phyloP scores from a whole-genome alignment of 495 filamentous ascomycete species.

The Acidiella bohemica region DNA sequence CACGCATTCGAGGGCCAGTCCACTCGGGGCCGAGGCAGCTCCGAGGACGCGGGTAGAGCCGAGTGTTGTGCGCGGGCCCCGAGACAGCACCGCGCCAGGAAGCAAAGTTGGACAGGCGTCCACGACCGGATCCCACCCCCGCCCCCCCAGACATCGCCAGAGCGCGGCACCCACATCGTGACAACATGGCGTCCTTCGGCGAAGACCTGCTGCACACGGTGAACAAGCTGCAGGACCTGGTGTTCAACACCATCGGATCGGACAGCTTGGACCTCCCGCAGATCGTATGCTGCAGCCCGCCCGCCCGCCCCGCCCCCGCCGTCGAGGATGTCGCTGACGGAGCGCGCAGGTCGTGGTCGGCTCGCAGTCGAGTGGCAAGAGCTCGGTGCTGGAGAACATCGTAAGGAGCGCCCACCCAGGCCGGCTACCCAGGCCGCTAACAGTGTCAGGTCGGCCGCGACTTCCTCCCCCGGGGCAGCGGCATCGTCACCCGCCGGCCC shows the following conservation, averaged over 20 bases:
- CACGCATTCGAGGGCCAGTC: too few species aligned
- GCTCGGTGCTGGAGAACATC: conserved; percentile 98
- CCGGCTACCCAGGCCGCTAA: too few species aligned
- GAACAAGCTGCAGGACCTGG: conserved; percentile 49
- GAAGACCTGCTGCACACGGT: background rate
- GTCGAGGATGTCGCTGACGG: conserved; percentile 1
- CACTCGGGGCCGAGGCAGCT: too few species aligned
- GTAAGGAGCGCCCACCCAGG: too few species aligned
- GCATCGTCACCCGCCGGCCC: conserved; percentile 88
- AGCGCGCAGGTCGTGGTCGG: conserved; percentile 78
- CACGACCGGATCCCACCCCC: too few species aligned
- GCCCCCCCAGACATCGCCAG: too few species aligned
- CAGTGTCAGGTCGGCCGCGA: conserved; percentile 96
- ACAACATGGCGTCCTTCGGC: background rate
- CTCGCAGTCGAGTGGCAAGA: conserved; percentile 97
- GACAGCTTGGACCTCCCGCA: conserved; percentile 95
- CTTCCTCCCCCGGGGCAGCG: conserved; percentile 89
- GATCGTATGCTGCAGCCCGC: conserved; percentile 55
- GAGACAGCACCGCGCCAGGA: too few species aligned
- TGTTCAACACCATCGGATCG: conserved; percentile 97
- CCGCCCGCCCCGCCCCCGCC: background rate
- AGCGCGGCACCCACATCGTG: too few species aligned
- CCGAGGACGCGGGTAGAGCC: too few species aligned
- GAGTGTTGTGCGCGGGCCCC: too few species aligned
- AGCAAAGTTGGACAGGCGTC: too few species aligned